Evolutionary conservation across 1,139 yeast species (phyloP), one percentile per base, ranked within the genome.

Genomic region (Taphrina betulina): DNA sequence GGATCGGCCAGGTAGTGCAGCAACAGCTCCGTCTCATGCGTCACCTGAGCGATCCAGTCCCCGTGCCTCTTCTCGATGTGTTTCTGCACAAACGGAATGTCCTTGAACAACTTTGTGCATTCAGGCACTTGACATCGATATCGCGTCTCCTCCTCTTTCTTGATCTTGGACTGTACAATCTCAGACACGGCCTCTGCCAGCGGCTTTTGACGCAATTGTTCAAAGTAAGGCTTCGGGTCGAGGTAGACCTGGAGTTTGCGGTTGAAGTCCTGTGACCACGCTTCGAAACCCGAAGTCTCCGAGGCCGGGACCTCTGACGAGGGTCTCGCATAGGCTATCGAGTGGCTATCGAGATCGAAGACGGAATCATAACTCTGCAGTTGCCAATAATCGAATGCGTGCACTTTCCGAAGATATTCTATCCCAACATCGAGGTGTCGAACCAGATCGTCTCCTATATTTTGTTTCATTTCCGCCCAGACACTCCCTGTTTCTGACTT

Each of bases 71-170:
- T 62, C 41, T 48, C 58, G 33, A 63, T 61, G 40, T 63, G 65
- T 35, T 63, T 63, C 22, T 43, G 43, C 33, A 63, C 65, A 43
- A 62, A 63, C 12, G 63, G 64, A 12, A 58, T 61, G 7, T 62
- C 65, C 48, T 58, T 60, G 53, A 63, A 63, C 10, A 63, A 58
- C 33, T 63, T 63, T 17, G 62, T 58, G 53, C 65, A 63, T 12
- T 53, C 56, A 22, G 45, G 59, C 22, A 63, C 63, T 23, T 57
- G 58, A 48, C 65, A 63, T 17, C 65, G 50, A 29, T 38, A 63
- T 54, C 59, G 58, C 24, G 51, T 44, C 20, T 61, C 63, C 19
- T 61, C 64, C 41, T 63, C 63, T 19, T 45, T 51, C 37, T 43
- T 52, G 33, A 62, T 56, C 16, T 60, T 63, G 5, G 52, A 42